Evolutionary conservation across 2,329 filamentous ascomycete genomes (phyloP), one percentile per base, ranked within the genome.

Genomic region (Canariomyces notabilis): DNA sequence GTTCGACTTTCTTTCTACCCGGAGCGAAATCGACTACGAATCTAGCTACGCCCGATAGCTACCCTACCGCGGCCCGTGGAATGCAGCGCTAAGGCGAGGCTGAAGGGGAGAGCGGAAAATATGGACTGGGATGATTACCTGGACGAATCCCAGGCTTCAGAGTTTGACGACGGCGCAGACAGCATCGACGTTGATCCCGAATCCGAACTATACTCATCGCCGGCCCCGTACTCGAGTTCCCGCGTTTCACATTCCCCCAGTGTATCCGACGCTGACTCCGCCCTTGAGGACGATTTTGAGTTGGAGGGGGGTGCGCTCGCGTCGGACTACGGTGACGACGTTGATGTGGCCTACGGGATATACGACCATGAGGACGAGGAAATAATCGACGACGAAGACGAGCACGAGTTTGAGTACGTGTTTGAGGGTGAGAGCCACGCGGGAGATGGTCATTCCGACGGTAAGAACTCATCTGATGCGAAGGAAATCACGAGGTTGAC

Each of bases 251-350:
- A 8, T 4, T 9, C 26, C 14, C 26, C 26, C 26, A 12, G 9
- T 11, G 26, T 12, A 29, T 29, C 26, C 7, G 23, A 34, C 4
- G 29, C 26, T 5, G 33, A 42, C 8, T 26, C 44, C 4, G 37
- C 47, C 9, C 11, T n/a, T 6, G 36, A 41, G 2, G 22, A 36
- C 21, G 44, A 32, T 19, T 18, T 29, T 6, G 32, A 19, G 26
- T 36, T 42, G n/a, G 40, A 41, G n/a, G 37, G 22, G n/a, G n/a
- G n/a, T n/a, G n/a, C n/a, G 29, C 21, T 43, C 31, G 16, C 26
- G 44, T 35, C 15, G 14, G 31, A 38, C 14, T 34, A 36, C 26
- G 21, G 37, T 19, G 33, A 29, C 26, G 32, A 40, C 32, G 12
- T 38, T 36, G 35, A 9, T 3, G 14, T 16, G 31, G 31, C 26